Conservation (phyloP, 148 eudicot species). For the Oxyria digyna region DNA sequence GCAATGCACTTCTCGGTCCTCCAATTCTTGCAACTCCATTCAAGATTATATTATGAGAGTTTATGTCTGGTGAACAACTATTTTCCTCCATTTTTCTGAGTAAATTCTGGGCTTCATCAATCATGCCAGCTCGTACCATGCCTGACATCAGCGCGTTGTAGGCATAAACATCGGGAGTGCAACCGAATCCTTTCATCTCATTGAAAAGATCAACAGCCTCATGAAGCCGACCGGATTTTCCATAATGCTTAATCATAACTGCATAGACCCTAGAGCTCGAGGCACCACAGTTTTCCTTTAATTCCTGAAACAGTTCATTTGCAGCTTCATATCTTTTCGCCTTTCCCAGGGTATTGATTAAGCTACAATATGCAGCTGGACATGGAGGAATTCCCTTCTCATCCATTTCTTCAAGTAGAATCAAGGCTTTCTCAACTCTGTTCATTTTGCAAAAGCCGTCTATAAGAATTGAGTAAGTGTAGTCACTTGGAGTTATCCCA, state of each 20-base stretch:
- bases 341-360: constrained; percentile 77
- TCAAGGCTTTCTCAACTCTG: constrained; percentile 68
- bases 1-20: constrained; percentile 63
- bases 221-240: constrained; percentile 57
- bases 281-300: constrained; percentile 77
- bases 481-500: constrained; percentile 63
- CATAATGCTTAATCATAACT: constrained; percentile 87
- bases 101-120: constrained; percentile 66
- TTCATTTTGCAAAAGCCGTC: constrained; percentile 89
- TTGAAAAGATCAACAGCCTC: constrained; percentile 73
- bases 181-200: constrained; percentile 78
- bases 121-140: constrained; percentile 69
- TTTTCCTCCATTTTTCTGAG: constrained; percentile 62
- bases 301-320: constrained; percentile 82
- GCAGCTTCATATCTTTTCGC: constrained; percentile 91
- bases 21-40: constrained; percentile 71
- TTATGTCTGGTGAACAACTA: constrained; percentile 68
- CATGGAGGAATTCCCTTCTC: constrained; percentile 93
- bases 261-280: constrained; percentile 87
- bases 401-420: constrained; percentile 96
- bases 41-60: constrained; percentile 72
- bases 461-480: constrained; percentile 82
- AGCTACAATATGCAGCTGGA: constrained; percentile 93
- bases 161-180: constrained; percentile 65
- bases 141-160: constrained; percentile 95